Conservation (phyloP, 805 yeast genomes). For the Candida nonsorbophila region DNA sequence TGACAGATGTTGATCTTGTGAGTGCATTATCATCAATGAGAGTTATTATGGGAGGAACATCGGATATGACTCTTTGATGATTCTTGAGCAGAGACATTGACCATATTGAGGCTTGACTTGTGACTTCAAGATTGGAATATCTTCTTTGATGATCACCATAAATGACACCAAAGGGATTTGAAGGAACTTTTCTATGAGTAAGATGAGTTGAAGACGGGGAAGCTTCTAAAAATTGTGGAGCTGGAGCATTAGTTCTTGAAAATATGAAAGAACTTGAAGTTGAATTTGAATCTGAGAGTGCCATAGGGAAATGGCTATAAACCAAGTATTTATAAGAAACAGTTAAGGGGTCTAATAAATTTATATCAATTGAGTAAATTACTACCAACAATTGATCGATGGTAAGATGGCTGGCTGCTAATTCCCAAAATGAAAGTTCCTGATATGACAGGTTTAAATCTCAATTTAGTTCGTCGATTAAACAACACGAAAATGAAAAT, state of each 20-base stretch:
- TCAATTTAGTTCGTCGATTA: constrained; percentile 1
- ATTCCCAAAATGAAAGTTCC: constrained; percentile 2
- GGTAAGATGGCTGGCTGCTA: constrained; percentile 8
- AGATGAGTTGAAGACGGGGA: no score
- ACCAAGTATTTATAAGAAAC: no score
- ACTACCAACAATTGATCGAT: constrained; percentile 1
- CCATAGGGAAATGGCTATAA: no score
- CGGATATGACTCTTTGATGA: constrained; percentile 3
- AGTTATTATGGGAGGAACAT: constrained; percentile 19
- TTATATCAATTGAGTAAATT: no score
- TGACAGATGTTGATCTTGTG: constrained; percentile 21
- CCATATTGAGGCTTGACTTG: background rate
- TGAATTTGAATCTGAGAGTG: no score
- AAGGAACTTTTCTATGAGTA: constrained; percentile 10
- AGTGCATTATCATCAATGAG: constrained; percentile 14
- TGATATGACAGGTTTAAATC: background rate
- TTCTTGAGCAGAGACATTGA: background rate
- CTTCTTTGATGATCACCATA: constrained; percentile 9
- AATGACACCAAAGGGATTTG: constrained; percentile 24
- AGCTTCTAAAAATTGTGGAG: no score
- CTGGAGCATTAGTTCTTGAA: no score
- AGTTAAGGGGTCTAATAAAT: no score
- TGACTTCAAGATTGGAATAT: constrained; percentile 1
- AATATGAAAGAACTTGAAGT: no score
- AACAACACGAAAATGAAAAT: constrained; percentile 1